Base-by-base conservation (phyloP, 768 basidiomycete genomes). In the Rhodotorula toruloides region DNA sequence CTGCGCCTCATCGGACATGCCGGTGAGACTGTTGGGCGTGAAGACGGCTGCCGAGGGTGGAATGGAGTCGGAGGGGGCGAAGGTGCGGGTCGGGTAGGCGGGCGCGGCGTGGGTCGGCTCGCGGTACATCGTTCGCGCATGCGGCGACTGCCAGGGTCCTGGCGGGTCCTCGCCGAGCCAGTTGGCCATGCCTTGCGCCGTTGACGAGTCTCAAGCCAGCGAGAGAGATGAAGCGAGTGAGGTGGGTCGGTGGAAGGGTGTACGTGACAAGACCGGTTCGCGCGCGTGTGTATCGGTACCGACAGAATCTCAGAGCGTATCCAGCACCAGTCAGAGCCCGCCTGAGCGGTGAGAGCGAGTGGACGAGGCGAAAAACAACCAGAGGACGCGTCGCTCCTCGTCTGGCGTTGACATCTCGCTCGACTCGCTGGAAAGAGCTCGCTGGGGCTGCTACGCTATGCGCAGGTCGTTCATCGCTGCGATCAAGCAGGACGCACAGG, bases 381-480 rank as follows among this genome's bases (percentile, higher is more conserved):
- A 22, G 12, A 21, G 19, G 44, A 17, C 12, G 36, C 17, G 54
- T 34, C 34, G 16, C 57, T 48, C 47, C 32, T 25, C 48, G 0
- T 2, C 53, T 16, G 22, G 1, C n/a, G 25, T 39, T 22, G n/a
- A 29, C n/a, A 3, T 19, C 36, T 27, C 25, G 21, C 34, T 9
- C 36, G 27, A 27, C 52, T n/a, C 42, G 31, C 27, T 17, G 37
- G 31, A 11, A n/a, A 22, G 22, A 16, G 1, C 16, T 16, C 21
- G 5, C 34, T 8, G 27, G 27, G 39, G 7, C 40, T 12, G 31
- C n/a, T 13, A n/a, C n/a, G n/a, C n/a, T n/a, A 68, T 68, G 67
- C 44, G 67, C 36, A 36, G 58, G 29, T 68, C 67, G 0, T 57
- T 68, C 63, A 43, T 68, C 29, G 39, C 42, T 3, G 32, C 36